Evolutionary conservation across 2,329 filamentous ascomycete species (phyloP), one percentile per base, ranked within the genome.

Genomic region (Tolypocladium cylindrosporum): DNA sequence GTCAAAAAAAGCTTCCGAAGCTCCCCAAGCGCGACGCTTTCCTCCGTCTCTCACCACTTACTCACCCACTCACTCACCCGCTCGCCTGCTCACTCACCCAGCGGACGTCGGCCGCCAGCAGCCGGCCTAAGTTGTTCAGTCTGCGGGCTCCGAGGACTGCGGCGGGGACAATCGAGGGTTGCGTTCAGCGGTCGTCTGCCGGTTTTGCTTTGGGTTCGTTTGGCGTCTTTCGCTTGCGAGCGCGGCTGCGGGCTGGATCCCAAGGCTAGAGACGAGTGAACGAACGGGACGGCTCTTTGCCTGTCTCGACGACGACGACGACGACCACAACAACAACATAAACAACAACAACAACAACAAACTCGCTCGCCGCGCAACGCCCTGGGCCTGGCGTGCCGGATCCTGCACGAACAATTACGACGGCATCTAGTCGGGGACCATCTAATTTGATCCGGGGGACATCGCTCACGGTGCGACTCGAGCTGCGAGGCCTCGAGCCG

Each of bases 1-100:
- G 66, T 66, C 65, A 68, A 64, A 61, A 31, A 64, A 61, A 56
- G 58, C 61, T 65, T 61, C 63, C 63, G 57, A 64, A 64, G 63
- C 64, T 61, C 48, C 55, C 63, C 66, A 68, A 68, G 66, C 63
- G 64, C 59, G 61, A 63, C 58, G 62, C 54, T 54, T 63, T 59
- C 48, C 52, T 60, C 60, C 60, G 60, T 60, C 61, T 62, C 59
- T 55, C 57, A 58, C 58, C 54, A 61, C n/a, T 27, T 9, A n/a
- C 48, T 53, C 53, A n/a, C 39, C 13, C 39, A 42, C 16, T 48
- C 40, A 54, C 24, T 58, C 39, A 42, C 16, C 39, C 40, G 52
- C 24, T 58, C 37, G 36, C 37, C 31, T 40, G 56, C 56, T 53
- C 45, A 5, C 48, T 19, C 45, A 50, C 24, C 27, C 14, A 11